Conservation (phyloP, 352 stramenopile species). For the Sclerospora graminicola region DNA sequence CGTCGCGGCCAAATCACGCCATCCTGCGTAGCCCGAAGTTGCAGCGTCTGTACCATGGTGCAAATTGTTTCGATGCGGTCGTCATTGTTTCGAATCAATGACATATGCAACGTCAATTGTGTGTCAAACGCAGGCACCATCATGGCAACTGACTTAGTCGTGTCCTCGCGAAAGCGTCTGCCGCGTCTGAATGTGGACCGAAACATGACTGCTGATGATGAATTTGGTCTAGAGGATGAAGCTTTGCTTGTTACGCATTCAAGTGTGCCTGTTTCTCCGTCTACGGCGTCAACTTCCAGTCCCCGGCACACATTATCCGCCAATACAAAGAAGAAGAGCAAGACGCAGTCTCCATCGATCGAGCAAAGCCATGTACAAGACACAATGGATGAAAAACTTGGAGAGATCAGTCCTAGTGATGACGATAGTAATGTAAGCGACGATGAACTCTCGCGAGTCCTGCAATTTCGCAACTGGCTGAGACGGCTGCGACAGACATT, state of each 20-base stretch:
- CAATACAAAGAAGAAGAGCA: slow-evolving; percentile 7
- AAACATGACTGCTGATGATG: background rate
- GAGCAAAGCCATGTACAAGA: slow-evolving; percentile 7
- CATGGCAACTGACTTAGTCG: slow-evolving; percentile 4
- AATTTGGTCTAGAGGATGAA: slow-evolving; percentile 1
- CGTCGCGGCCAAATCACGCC: slow-evolving; percentile 68
- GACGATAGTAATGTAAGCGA: slow-evolving; percentile 10
- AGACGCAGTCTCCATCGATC: slow-evolving; percentile 4
- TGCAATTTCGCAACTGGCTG: slow-evolving; percentile 45
- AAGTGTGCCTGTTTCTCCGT: slow-evolving; percentile 9
- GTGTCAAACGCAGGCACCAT: background rate
- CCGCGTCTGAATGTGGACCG: slow-evolving; percentile 14
- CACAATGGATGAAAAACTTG: background rate
- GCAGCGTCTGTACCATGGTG: slow-evolving; percentile 53
- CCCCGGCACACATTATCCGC: slow-evolving; percentile 3
- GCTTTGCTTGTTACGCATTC: slow-evolving; percentile 4
- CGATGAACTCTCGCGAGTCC: slow-evolving; percentile 12
- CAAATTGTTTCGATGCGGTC: background rate
- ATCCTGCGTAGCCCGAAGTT: slow-evolving; percentile 52
- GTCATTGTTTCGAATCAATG: background rate
- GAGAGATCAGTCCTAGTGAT: background rate
- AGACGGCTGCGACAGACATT: slow-evolving; percentile 49
- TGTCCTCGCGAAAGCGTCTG: slow-evolving; percentile 22
- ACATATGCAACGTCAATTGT: background rate
- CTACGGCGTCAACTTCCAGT: slow-evolving; percentile 15